Percentiles rank a stretch among this genome's conserved stretches.
Evolutionary conservation across 331 rosid species (phyloP).

Genomic region (Saraca asoca): DNA sequence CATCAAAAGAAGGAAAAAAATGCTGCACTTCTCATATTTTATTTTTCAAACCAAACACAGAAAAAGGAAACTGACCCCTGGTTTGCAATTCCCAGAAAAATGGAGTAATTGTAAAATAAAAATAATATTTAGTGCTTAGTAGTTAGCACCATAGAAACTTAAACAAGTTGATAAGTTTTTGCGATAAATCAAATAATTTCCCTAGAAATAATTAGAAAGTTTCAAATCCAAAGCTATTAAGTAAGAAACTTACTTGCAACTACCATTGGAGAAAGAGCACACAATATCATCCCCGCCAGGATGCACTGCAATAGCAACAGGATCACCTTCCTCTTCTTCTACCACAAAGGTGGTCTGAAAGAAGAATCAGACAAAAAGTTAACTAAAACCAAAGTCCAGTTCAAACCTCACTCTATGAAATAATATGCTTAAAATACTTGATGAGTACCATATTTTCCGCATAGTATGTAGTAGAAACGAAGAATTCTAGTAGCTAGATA

Average conservation of each 20-base stretch:
- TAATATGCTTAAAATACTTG: not conserved
- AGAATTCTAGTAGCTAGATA: not conserved
- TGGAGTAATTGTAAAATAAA: not conserved
- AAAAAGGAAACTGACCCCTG: not conserved
- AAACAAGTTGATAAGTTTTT: conserved; percentile 3
- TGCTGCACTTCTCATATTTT: not conserved
- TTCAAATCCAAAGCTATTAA: conserved; percentile 12
- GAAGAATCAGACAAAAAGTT: conserved; percentile 11
- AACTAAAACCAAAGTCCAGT: conserved; percentile 15
- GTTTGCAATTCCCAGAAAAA: not conserved
- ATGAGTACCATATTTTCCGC: conserved; percentile 24
- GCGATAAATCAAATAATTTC: not conserved
- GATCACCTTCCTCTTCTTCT: conserved; percentile 85
- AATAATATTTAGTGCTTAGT: not conserved
- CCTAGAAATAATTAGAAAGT: not conserved
- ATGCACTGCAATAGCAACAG: conserved; percentile 75
- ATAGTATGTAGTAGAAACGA: too few species aligned
- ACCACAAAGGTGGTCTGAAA: conserved; percentile 63
- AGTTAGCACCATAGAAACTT: not conserved
- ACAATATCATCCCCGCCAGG: conserved; percentile 79
- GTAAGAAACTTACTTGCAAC: conserved; percentile 79
- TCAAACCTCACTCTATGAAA: conserved; percentile 6
- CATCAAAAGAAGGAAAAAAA: not conserved
- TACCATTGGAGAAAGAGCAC: conserved; percentile 77
- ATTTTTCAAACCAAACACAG: not conserved